Evolutionary conservation across 2,329 filamentous ascomycete species (phyloP).

Genomic region (Dryadomyces quercivorus): DNA sequence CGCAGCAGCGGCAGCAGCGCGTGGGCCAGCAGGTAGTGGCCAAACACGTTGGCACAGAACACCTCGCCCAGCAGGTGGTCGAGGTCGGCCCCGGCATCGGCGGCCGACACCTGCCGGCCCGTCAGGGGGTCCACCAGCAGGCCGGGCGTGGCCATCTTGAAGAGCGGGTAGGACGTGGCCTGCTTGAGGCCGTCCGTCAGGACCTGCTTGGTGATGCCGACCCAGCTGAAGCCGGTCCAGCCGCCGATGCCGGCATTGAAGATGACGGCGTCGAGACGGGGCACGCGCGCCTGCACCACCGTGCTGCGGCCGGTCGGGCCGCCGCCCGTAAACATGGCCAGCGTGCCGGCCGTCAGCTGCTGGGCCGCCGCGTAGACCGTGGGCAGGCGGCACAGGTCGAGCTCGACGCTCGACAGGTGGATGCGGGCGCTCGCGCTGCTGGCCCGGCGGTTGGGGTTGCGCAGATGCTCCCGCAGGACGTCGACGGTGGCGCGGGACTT

Average conservation of each 20-base stretch:
- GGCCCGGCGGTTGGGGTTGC: conserved; percentile 22
- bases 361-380: conserved; percentile 37
- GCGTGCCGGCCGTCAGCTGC: conserved; percentile 28
- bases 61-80: conserved; percentile 62
- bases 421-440: conserved; percentile 32
- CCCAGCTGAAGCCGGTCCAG: conserved; percentile 70
- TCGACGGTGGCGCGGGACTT: conserved; percentile 66
- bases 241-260: conserved; percentile 85
- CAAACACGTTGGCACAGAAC: conserved; percentile 88
- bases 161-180: conserved; percentile 64
- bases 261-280: conserved; percentile 63
- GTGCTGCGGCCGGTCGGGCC: background rate
- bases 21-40: conserved; percentile 83
- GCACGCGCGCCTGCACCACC: conserved; percentile 15
- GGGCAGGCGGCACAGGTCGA: conserved; percentile 48
- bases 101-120: conserved; percentile 19
- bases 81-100: conserved; percentile 18
- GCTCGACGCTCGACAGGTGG: conserved; percentile 44
- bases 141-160: conserved; percentile 51
- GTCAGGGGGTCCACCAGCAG: conserved; percentile 30
- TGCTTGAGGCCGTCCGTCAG: conserved; percentile 50
- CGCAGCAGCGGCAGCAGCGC: conserved; percentile 63
- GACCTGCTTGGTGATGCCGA: conserved; percentile 37
- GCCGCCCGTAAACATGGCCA: conserved; percentile 30
- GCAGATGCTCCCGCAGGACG: conserved; percentile 51